Percentiles rank a stretch among this genome's conserved stretches.
phyloP scores from a whole-genome alignment of 1,284 basidiomycete species.

The Exsudoporus floridanus region DNA sequence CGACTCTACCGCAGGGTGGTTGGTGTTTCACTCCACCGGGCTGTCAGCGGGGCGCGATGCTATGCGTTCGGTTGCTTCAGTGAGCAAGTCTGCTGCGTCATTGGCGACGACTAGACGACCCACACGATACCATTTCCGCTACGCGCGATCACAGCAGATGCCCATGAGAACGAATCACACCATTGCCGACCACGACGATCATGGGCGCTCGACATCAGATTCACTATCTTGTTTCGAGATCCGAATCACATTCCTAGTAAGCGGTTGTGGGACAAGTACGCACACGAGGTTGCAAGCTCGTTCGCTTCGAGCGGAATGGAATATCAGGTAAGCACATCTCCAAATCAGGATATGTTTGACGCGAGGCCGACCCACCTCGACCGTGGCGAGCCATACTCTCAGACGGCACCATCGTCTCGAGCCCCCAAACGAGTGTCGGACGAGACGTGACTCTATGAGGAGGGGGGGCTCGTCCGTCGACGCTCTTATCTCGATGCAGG shows the following conservation, averaged over 20 bases:
- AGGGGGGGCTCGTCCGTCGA: no score
- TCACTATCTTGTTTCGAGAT: not conserved
- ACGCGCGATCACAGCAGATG: not conserved
- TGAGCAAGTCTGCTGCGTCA: not conserved
- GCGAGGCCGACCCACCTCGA: slow-evolving; percentile 10
- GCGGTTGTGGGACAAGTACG: not conserved
- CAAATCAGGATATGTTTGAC: slow-evolving; percentile 1
- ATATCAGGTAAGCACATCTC: not conserved
- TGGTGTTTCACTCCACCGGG: slow-evolving; percentile 2
- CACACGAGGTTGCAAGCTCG: slow-evolving; percentile 13
- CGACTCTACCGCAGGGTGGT: no score
- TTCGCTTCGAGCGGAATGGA: slow-evolving; percentile 3
- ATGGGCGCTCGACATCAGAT: slow-evolving; percentile 8
- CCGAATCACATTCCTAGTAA: not conserved
- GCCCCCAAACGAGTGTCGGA: no score
- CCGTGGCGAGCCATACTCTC: no score
- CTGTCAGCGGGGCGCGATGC: not conserved
- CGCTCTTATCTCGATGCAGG: no score
- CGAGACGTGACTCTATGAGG: no score
- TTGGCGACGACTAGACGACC: not conserved
- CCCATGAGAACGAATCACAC: not conserved
- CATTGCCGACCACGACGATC: slow-evolving; percentile 6
- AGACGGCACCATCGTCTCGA: no score
- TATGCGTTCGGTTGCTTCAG: slow-evolving; percentile 4
- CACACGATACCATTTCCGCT: not conserved